Conservation (phyloP, 257 asterid species). For the Cynanchum wilfordii region DNA sequence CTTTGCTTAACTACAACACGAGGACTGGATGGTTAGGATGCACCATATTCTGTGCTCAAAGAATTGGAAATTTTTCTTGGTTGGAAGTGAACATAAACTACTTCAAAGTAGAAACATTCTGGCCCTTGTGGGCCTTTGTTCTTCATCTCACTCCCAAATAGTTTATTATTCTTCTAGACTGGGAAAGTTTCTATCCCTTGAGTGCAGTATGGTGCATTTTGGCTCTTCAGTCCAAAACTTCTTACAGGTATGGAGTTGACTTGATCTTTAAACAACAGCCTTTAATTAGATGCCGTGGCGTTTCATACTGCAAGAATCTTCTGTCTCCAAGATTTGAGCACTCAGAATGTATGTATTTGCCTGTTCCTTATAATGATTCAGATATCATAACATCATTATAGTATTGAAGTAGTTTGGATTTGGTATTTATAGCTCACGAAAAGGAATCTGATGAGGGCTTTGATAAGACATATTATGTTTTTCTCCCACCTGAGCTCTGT, state of each 20-base stretch:
- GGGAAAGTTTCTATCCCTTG: conserved; percentile 22
- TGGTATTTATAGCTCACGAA: conserved; percentile 40
- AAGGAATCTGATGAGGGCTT: conserved; percentile 64
- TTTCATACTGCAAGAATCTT: conserved; percentile 96
- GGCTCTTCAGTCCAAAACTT: conserved; percentile 26
- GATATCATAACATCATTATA: conserved; percentile 15
- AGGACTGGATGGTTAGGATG: conserved; percentile 29
- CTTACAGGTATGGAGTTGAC: conserved; percentile 82
- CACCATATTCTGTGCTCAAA: conserved; percentile 27
- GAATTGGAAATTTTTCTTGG: conserved; percentile 19
- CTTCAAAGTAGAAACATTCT: conserved; percentile 9
- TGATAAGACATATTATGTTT: conserved; percentile 91
- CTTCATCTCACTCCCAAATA: background rate
- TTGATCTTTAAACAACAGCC: conserved; percentile 77
- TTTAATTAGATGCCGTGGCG: conserved; percentile 92
- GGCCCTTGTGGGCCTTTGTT: background rate
- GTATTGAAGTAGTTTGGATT: conserved; percentile 18
- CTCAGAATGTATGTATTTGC: conserved; percentile 55
- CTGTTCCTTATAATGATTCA: conserved; percentile 17
- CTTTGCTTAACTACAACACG: conserved; percentile 18
- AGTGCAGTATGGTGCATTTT: conserved; percentile 33
- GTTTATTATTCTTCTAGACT: conserved; percentile 20
- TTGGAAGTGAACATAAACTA: conserved; percentile 21
- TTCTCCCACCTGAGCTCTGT: conserved; percentile 97
- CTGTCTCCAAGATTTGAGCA: conserved; percentile 93